Conservation (phyloP, 768 basidiomycete species). For the Chalciporus pseudorubinellus region DNA sequence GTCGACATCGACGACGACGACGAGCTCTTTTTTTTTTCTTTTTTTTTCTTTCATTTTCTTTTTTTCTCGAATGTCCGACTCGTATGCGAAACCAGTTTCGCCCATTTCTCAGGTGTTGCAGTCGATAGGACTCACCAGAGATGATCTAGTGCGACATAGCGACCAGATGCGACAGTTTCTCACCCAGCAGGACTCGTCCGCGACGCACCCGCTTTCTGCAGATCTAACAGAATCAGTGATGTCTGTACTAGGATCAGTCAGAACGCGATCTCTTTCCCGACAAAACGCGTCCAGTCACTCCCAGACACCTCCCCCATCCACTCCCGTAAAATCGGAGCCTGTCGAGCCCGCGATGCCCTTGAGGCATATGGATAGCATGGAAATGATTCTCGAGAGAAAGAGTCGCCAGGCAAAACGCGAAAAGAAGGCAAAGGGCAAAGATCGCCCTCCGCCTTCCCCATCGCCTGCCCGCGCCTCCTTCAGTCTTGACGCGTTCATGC, state of each 20-base stretch:
- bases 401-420: slow-evolving; percentile 53
- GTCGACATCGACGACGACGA: slow-evolving; percentile 23
- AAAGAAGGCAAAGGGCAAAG: slow-evolving; percentile 46
- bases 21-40: slow-evolving; percentile 9
- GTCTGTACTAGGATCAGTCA: slow-evolving; percentile 40
- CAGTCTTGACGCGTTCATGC: slow-evolving; percentile 49
- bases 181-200: slow-evolving; percentile 47
- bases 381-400: slow-evolving; percentile 72
- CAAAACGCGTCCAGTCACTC: slow-evolving; percentile 43
- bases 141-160: slow-evolving; percentile 68
- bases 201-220: slow-evolving; percentile 43
- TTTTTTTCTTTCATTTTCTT: neutral
- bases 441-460: slow-evolving; percentile 52
- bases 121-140: slow-evolving; percentile 72
- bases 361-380: slow-evolving; percentile 72
- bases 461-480: slow-evolving; percentile 46
- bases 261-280: slow-evolving; percentile 46
- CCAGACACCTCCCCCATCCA: slow-evolving; percentile 45
- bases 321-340: slow-evolving; percentile 65
- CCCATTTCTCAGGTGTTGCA: slow-evolving; percentile 73
- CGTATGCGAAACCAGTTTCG: slow-evolving; percentile 40
- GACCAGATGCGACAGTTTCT: slow-evolving; percentile 81
- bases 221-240: slow-evolving; percentile 35
- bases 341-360: slow-evolving; percentile 46
- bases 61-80: slow-evolving; percentile 20